Base-by-base conservation (phyloP, 805 yeast genomes). In the Candida broadrunensis region DNA sequence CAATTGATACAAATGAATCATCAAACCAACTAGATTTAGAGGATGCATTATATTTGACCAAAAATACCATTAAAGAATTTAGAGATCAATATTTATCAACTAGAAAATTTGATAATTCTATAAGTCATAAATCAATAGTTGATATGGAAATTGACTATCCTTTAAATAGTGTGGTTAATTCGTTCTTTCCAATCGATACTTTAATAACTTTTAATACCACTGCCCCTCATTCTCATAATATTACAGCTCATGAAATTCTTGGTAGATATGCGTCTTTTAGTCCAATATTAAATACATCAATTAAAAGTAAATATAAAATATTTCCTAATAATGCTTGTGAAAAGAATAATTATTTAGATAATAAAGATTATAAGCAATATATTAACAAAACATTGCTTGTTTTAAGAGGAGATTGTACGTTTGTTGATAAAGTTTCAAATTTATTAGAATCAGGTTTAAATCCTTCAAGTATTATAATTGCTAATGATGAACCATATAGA, bases 391-490 rank as follows among this genome's bases (percentile, higher is more conserved):
- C 61, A 13, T 26, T 65, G 15, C 47, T 65, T 3, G 55, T 63
- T 2, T 47, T 62, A 42, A 43, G 82, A n/a, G 84, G 84, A 5
- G 72, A 65, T 3, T 79, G 84, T 58, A 69, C 79, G 17, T 77
- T 80, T 51, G 77, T 73, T 36, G 67, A 67, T 13, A 81, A 81
- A 49, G 74, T 80, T 14, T 50, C 61, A 30, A 65, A 68, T 41
- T 50, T 80, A 37, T 63, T 77, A 42, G 52, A 55, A 2, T 60
- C 66, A 2, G 58, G 54, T 9, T 39, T 59, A 34, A 45, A 44
- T 12, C 83, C 84, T 0, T 53, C 45, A 12, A 78, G 78, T 5
- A 76, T 80, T 9, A 59, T 81, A n/a, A 70, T 81, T 7, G 84
- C 81, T 24, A 81, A 80, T 52, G 71, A 77, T 50, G 72, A 64